Conservation (phyloP, 805 yeast species). For the Ogataea nitratoaversa region DNA sequence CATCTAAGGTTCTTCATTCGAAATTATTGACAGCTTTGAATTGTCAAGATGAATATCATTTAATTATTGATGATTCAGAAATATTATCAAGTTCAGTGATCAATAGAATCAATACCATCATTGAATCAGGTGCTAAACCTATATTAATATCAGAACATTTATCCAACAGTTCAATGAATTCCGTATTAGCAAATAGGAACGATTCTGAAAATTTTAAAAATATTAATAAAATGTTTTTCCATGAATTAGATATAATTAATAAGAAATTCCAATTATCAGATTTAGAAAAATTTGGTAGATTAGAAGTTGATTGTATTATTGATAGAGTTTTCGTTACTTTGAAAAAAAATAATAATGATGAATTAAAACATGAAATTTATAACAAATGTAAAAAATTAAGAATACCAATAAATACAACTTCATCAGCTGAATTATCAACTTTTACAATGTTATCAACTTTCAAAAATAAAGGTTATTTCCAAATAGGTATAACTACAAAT, state of each 20-base stretch:
- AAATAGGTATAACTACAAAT: constrained; percentile 76
- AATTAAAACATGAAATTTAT: constrained; percentile 39
- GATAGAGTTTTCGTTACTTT: constrained; percentile 72
- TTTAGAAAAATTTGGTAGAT: constrained; percentile 56
- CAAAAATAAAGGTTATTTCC: constrained; percentile 61
- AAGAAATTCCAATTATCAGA: constrained; percentile 39
- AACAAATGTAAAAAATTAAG: constrained; percentile 53
- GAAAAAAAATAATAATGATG: constrained; percentile 11
- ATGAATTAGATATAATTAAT: constrained; percentile 13
- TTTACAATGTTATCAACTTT: constrained; percentile 74
- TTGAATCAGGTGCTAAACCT: constrained; percentile 54
- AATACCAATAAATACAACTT: constrained; percentile 80
- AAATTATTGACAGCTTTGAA: constrained; percentile 39
- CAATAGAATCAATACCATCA: constrained; percentile 43
- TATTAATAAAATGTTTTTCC: not conserved
- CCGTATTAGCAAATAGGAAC: constrained; percentile 12
- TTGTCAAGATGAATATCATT: constrained; percentile 48
- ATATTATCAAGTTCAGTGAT: constrained; percentile 34
- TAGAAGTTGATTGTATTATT: constrained; percentile 57
- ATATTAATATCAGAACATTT: constrained; percentile 39
- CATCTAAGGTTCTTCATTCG: constrained; percentile 1
- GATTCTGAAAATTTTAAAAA: no score
- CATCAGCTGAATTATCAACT: constrained; percentile 65
- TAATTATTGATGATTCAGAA: constrained; percentile 50
- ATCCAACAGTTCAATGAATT: constrained; percentile 11